Evolutionary conservation across 257 asterid species (phyloP), one percentile per base, ranked within the genome.

Genomic region (Coffea eugenioides): DNA sequence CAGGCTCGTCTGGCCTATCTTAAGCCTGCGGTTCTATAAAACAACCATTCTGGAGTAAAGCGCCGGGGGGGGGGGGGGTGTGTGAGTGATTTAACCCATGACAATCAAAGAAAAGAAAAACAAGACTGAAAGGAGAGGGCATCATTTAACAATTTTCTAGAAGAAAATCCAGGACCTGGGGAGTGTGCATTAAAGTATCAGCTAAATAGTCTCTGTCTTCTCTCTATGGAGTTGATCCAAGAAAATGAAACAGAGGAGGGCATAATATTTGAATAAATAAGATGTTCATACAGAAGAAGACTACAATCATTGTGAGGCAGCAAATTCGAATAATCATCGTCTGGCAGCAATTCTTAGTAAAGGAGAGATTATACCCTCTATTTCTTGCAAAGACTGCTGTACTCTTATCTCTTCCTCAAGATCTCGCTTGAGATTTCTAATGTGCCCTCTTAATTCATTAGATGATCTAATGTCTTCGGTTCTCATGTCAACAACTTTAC

Each of bases 321-420:
- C 93, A 86, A 91, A 39, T 39, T 39, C 43, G 3, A 4, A 39
- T 57, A 56, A 57, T 70, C 86, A 95, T 77, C 93, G 83, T 84
- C 89, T 88, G 31, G 94, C 93, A 78, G 95, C 93, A 86, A 91
- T 92, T 87, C 87, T 93, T 78, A 95, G 81, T 84, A 95, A 80
- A 0, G 99, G 99, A 36, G 93, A 87, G 71, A 95, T 84, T 10
- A 93, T 92, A 25, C 98, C 99, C 83, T 91, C 97, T 80, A 95
- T 86, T 83, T 95, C 97, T 34, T 84, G 92, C 91, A 95, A 83
- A 51, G 94, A 88, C 57, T 86, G 86, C 66, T 93, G 98, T 83
- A 87, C 84, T 80, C 97, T 88, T 61, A 92, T 83, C 89, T 95
- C 99, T 85, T 93, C 97, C 73, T 86, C 97, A 48, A 95, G 90